Percentiles rank a stretch among this genome's conserved stretches.
phyloP scores from a whole-genome alignment of 768 basidiomycete genomes.

The Rickenella mellea region DNA sequence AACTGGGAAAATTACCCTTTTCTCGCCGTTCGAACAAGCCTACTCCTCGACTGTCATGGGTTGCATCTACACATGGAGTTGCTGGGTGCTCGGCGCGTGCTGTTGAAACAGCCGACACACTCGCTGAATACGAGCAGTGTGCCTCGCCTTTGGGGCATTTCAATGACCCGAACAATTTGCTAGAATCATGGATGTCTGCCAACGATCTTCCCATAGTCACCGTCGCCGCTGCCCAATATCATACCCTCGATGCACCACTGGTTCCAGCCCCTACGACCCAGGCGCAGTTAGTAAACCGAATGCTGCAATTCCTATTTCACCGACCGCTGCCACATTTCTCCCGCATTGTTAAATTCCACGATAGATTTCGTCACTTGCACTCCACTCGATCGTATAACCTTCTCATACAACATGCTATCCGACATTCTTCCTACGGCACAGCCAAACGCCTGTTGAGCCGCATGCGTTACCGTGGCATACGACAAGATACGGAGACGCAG shows the following conservation, averaged over 20 bases:
- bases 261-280: neutral
- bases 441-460: slow-evolving; percentile 33
- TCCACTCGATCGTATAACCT: slow-evolving; percentile 35
- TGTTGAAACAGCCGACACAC: no score
- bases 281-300: neutral
- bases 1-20: no score
- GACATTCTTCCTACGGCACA: slow-evolving; percentile 36
- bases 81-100: no score
- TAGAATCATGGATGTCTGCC: neutral
- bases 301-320: slow-evolving; percentile 20
- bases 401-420: slow-evolving; percentile 39
- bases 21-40: no score
- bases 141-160: no score
- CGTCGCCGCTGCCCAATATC: neutral
- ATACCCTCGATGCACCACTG: neutral
- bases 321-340: slow-evolving; percentile 36
- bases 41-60: no score
- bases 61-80: no score
- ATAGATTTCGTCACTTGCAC: slow-evolving; percentile 19
- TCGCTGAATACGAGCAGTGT: no score
- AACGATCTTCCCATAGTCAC: no score
- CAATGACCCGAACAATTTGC: no score
- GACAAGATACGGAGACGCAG: slow-evolving; percentile 42
- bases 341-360: slow-evolving; percentile 14
- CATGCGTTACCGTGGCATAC: slow-evolving; percentile 36